Base-by-base conservation (phyloP, 23 red algal species). In the Pyropia haitanensis region DNA sequence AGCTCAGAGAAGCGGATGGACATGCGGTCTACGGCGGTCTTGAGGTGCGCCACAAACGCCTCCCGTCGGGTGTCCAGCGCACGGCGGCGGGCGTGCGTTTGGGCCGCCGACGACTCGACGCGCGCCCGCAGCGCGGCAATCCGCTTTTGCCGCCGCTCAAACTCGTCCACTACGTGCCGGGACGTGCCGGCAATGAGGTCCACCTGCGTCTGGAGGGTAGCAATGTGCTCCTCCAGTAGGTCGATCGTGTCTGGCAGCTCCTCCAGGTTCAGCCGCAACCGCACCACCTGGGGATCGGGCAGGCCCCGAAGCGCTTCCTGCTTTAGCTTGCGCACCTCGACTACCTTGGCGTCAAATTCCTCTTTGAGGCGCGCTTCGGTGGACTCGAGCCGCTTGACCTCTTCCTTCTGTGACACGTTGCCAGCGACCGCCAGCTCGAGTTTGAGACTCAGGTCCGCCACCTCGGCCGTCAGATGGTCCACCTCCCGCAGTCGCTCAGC, bases 71-170 rank as follows among this genome's bases (percentile, higher is more conserved):
- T 39, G 15, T 31, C 18, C 23, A 91, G 65, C 18, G 50, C 59
- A 2, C 49, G 67, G 17, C 49, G 27, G 29, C 27, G 31, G 5
- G 57, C 22, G 14, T 61, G 53, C 30, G 66, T 18, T 30, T 44
- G 49, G 5, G 63, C 23, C 58, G 62, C 64, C 14, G 51, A 48
- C 18, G 62, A 34, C 18, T 69, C 68, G 2, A 95, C 62, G n/a
- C 75, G 71, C 3, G 15, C 44, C 49, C 55, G 49, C 18, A 95
- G 25, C 68, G 18, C 44, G 13, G 67, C 63, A 72, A 95, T 95
- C 53, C 87, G 64, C 27, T 58, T 30, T 54, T 76, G 32, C n/a
- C 80, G 90, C 12, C 56, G 51, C 79, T 95, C 76, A 77, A 68
- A 95, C 52, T 33, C 53, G 27, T 64, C 27, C 52, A 95, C 64